A percentile compares a stretch with the other conserved stretches of the same genome.
phyloP scores from a whole-genome alignment of 345 rosid genomes.

The Syzygium jambos region DNA sequence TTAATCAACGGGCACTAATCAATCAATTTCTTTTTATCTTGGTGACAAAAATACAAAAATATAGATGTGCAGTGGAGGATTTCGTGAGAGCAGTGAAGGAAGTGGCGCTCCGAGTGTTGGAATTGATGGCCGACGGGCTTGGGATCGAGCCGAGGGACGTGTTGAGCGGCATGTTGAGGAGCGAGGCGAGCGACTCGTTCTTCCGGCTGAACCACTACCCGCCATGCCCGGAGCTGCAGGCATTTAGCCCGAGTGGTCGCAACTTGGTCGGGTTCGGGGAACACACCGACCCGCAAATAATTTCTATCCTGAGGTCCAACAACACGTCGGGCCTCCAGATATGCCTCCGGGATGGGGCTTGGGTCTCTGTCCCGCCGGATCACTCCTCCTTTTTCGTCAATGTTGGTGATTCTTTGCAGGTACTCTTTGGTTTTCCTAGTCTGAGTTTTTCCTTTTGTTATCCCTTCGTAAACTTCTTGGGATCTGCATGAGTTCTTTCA shows the following conservation, averaged over 20 bases:
- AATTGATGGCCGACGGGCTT: conserved; percentile 24
- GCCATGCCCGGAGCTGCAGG: conserved; percentile 29
- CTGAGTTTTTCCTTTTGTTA: neutral
- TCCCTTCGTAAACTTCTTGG: neutral
- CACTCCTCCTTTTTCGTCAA: conserved; percentile 37
- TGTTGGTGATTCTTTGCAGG: conserved; percentile 56
- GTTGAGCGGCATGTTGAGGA: conserved; percentile 16
- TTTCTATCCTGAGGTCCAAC: conserved; percentile 49
- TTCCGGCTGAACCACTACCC: conserved; percentile 55
- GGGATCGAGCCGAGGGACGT: conserved; percentile 17
- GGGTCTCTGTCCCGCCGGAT: conserved; percentile 53
- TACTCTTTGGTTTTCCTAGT: neutral
- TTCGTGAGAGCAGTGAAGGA: conserved; percentile 20
- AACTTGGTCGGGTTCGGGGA: conserved; percentile 52
- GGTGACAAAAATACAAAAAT: neutral
- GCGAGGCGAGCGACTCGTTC: conserved; percentile 35
- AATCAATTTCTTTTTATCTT: neutral
- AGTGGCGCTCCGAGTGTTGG: conserved; percentile 13
- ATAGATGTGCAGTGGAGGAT: conserved; percentile 14
- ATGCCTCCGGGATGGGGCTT: conserved; percentile 33
- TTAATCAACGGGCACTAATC: neutral
- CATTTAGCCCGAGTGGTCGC: conserved; percentile 15
- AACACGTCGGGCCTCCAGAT: conserved; percentile 52
- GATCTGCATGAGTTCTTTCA: neutral
- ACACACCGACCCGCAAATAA: conserved; percentile 64